Base-by-base conservation (phyloP, 2,329 filamentous ascomycete species). In the Aspergillus neoniger region DNA sequence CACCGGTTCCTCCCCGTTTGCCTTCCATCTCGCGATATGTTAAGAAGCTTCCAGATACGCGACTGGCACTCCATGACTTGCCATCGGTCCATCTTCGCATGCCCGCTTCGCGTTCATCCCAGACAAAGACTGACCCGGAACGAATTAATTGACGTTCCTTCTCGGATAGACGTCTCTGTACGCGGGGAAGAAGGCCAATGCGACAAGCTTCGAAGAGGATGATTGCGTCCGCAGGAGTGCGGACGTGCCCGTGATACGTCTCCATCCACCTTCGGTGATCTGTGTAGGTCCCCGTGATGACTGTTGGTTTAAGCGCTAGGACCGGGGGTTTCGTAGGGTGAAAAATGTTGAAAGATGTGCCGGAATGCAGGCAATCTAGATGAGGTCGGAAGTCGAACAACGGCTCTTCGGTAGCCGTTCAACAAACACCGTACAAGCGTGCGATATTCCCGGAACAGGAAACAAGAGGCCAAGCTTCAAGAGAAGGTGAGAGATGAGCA, bases 11-110 rank as follows among this genome's bases (percentile, higher is more conserved):
- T 57, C 93, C 93, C 64, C 95, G 86, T 83, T 98, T 98, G 76
- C 95, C 95, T 78, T 99, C 95, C 95, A 99, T 99, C 75, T 99
- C 95, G 41, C 95, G 86, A 74, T 99, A 99, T 7, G 95, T 98
- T 62, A 99, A 79, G 76, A 99, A 99, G 80, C 95, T 98, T 55
- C 95, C 95, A 0, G 94, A 98, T 0, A 99, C 95, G 64, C 95
- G 87, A 79, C 94, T 98, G 36, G 95, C 95, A 73, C 94, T 98
- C 95, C 95, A 99, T 38, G 94, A 98, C 77, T 99, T 99, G 59
- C 95, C 95, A 70, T 99, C 95, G 0, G 95, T 99, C 95, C 95
- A 99, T 77, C 95, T 85, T 72, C 95, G 86, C 95, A 99, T 99
- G 67, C 95, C 95, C 10, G 95, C 95, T 81, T 99, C 95, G 69